A percentile compares a stretch with the other conserved stretches of the same genome.
These are phyloP conservation scores for Lactarius sanguifluus DNA, from an alignment of 768 basidiomycete genomes.

Conservation along the genomic window DNA sequence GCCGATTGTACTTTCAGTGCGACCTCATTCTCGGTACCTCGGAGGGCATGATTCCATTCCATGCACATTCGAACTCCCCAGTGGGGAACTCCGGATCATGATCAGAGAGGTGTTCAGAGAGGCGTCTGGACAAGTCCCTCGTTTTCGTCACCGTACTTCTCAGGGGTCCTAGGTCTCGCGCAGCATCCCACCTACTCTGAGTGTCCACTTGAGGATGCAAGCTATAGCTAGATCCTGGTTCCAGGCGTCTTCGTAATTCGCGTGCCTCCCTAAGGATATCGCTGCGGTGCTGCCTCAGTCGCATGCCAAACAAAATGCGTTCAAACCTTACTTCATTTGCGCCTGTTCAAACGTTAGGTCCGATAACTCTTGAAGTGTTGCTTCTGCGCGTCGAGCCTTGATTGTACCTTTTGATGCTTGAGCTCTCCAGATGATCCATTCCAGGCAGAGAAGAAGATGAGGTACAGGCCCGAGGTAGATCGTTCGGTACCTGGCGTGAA, in stretches of 20 bases:
- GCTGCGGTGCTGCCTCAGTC: constrained; percentile 1
- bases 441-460: constrained; percentile 22
- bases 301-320: neutral
- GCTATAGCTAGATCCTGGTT: neutral
- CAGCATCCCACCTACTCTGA: constrained; percentile 1
- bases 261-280: neutral
- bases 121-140: constrained; percentile 2
- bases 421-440: constrained; percentile 8
- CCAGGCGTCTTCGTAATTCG: constrained; percentile 3
- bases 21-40: too few relatives aligned
- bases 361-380: constrained; percentile 10
- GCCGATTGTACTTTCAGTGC: too few relatives aligned
- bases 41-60: constrained; percentile 16
- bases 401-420: neutral
- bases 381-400: constrained; percentile 5
- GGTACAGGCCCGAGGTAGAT: constrained; percentile 22
- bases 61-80: neutral
- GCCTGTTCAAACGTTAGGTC: constrained; percentile 6
- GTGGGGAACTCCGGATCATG: constrained; percentile 1
- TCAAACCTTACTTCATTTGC: neutral
- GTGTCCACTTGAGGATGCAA: neutral
- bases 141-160: constrained; percentile 5
- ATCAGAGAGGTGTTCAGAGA: neutral
- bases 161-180: constrained; percentile 5
- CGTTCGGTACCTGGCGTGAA: constrained; percentile 16